Base-by-base conservation (phyloP, 257 asterid species). In the Solanum chiquidenum region DNA sequence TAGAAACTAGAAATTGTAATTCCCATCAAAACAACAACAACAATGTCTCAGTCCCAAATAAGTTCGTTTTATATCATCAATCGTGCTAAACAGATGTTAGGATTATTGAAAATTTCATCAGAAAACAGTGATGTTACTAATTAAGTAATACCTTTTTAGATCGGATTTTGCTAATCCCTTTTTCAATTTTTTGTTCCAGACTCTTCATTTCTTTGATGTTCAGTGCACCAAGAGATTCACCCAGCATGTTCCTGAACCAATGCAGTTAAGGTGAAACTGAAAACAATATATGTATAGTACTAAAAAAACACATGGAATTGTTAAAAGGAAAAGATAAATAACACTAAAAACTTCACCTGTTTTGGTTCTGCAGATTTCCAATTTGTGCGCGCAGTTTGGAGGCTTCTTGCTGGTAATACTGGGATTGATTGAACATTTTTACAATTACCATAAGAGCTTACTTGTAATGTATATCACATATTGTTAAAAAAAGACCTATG, bases 391-490 rank as follows among this genome's bases (percentile, higher is more conserved):
- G 96, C 88, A 96, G 86, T 89, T 96, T 96, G 1, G 94, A 89
- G 34, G 99, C 93, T 92, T 96, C 98, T 92, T 94, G 97, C 91
- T 97, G 98, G 89, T 97, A 97, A 91, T 90, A 94, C 99, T 97
- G 94, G 34, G 60, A 46, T 72, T 68, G 46, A 73, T 52, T 33
- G 27, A 35, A 42, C 35, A 86, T 7, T 44, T 71, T 80, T 25
- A 75, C 33, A 49, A 86, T 87, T 33, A 71, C 33, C 38, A 55
- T 29, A 31, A 21, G 62, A 38, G 62, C 27, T 35, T 25, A 14
- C 64, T 77, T 79, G 25, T 79, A 44, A 79, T 79, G 14, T n/a
- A 40, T 40, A n/a, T 14, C 35, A n/a, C 68, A 44, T 31, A 34
- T 23, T 6, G 44, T 46, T 68, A 4, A 8, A 44, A 5, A 84